phyloP scores from a whole-genome alignment of 1,139 yeast genomes.

The Lodderomyces beijingensis region DNA sequence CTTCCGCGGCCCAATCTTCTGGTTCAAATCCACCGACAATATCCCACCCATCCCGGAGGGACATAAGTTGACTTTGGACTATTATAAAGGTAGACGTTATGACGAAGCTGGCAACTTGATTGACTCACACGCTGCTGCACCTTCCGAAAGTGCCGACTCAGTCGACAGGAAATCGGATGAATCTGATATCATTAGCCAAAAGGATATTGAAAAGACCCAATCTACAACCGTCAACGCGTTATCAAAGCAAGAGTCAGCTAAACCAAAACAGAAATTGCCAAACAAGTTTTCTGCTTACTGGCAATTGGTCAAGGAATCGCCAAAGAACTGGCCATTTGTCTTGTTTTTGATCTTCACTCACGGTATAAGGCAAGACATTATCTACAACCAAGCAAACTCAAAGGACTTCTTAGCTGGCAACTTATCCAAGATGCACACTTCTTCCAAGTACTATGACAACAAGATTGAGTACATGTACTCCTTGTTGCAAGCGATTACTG shows the following conservation, averaged over 20 bases:
- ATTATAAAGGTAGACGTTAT: slow-evolving; percentile 58
- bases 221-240: slow-evolving; percentile 6
- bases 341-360: slow-evolving; percentile 48
- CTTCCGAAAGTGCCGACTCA: slow-evolving; percentile 15
- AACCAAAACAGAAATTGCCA: too few species aligned
- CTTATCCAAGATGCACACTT: slow-evolving; percentile 48
- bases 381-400: slow-evolving; percentile 41
- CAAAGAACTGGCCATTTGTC: slow-evolving; percentile 51
- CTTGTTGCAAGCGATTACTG: slow-evolving; percentile 67
- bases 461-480: slow-evolving; percentile 69
- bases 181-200: slow-evolving; percentile 25
- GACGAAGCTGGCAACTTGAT: slow-evolving; percentile 19
- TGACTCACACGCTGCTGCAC: slow-evolving; percentile 29
- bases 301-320: slow-evolving; percentile 38
- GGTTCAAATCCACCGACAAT: slow-evolving; percentile 50
- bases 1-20: slow-evolving; percentile 54
- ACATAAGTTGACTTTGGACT: slow-evolving; percentile 52
- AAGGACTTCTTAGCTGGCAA: slow-evolving; percentile 35
- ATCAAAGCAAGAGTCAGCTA: slow-evolving; percentile 1
- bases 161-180: slow-evolving; percentile 8
- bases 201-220: slow-evolving; percentile 10
- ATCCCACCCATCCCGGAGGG: slow-evolving; percentile 70
- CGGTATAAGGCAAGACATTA: slow-evolving; percentile 65
- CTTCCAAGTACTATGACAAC: slow-evolving; percentile 66
- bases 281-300: slow-evolving; percentile 33